A percentile compares a stretch with the other conserved stretches of the same genome.
Conservation (phyloP, 768 basidiomycete genomes). For the Russula abietina region DNA sequence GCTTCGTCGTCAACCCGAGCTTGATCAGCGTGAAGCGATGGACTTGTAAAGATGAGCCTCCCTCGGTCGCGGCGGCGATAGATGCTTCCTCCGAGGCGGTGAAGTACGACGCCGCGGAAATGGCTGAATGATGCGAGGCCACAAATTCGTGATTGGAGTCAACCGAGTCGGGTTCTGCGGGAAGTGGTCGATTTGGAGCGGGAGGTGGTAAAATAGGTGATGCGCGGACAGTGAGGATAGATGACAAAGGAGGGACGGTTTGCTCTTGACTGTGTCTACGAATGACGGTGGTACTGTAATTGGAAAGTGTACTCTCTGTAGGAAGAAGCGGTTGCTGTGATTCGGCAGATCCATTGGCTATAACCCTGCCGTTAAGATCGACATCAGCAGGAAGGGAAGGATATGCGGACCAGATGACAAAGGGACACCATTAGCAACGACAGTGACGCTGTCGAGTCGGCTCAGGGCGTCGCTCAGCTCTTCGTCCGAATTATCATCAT, state of each 20-base stretch:
- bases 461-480: conserved; percentile 60
- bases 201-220: not conserved
- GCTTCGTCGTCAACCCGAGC: conserved; percentile 55
- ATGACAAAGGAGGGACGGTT: conserved; percentile 31
- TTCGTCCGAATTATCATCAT: conserved; percentile 56
- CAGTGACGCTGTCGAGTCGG: conserved; percentile 45
- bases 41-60: conserved; percentile 60
- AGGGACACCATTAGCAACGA: conserved; percentile 36
- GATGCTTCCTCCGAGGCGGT: conserved; percentile 52
- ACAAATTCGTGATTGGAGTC: conserved; percentile 14
- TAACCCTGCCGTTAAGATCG: not conserved
- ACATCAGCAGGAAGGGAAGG: not conserved
- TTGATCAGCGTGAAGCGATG: conserved; percentile 87
- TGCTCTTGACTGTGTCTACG: conserved; percentile 40
- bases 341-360: conserved; percentile 5
- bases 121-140: conserved; percentile 12
- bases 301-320: conserved; percentile 41
- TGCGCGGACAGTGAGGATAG: conserved; percentile 51
- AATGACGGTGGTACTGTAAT: conserved; percentile 69
- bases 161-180: conserved; percentile 20
- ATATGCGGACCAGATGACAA: conserved; percentile 12
- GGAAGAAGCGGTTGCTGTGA: conserved; percentile 48
- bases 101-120: conserved; percentile 44
- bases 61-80: conserved; percentile 65
- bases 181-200: conserved; percentile 11